A percentile compares a stretch with the other conserved stretches of the same genome.
Conservation (phyloP, 2,329 filamentous ascomycete species). For the Pseudogymnoascus sp. region DNA sequence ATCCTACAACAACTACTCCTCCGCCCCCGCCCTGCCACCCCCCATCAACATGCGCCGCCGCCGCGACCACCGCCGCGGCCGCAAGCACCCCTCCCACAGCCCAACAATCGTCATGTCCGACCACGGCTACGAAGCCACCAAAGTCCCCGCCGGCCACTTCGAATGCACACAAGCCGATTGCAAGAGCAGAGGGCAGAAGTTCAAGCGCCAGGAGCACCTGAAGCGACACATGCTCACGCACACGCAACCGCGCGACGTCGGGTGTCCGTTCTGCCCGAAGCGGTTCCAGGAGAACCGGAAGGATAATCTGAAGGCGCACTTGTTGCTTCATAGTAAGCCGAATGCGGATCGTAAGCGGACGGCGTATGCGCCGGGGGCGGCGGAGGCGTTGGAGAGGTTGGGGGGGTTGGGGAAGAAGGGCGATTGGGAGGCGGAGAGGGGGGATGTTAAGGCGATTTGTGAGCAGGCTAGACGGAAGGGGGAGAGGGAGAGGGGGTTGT, state of each 20-base stretch:
- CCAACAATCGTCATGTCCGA: conserved; percentile 13
- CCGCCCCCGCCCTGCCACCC: conserved; percentile 11
- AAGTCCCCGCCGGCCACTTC: conserved; percentile 1
- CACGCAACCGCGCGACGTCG: conserved; percentile 1
- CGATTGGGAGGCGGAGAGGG: conserved; percentile 16
- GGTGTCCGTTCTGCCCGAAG: conserved; percentile 19
- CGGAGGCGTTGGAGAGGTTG: conserved; percentile 18
- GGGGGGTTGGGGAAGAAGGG: conserved; percentile 17
- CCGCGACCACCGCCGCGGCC: background rate
- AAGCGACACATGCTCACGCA: conserved; percentile 41
- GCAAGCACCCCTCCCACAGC: background rate
- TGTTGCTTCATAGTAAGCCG: conserved; percentile 15
- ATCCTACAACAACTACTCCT: conserved; percentile 1
- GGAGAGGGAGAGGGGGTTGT: background rate
- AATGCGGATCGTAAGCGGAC: background rate
- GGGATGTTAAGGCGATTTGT: conserved; percentile 8
- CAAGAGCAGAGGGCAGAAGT: conserved; percentile 28
- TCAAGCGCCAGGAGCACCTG: conserved; percentile 40
- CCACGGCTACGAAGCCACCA: conserved; percentile 8
- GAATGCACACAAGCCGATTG: conserved; percentile 34
- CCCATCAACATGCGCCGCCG: conserved; percentile 1
- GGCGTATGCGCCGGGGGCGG: conserved; percentile 2
- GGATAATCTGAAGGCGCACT: conserved; percentile 22
- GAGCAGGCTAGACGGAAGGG: background rate
- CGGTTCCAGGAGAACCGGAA: conserved; percentile 15